These are phyloP conservation scores for Cryptosporidium canis DNA, from an alignment of 169 alveolate species.

Conservation along the genomic window DNA sequence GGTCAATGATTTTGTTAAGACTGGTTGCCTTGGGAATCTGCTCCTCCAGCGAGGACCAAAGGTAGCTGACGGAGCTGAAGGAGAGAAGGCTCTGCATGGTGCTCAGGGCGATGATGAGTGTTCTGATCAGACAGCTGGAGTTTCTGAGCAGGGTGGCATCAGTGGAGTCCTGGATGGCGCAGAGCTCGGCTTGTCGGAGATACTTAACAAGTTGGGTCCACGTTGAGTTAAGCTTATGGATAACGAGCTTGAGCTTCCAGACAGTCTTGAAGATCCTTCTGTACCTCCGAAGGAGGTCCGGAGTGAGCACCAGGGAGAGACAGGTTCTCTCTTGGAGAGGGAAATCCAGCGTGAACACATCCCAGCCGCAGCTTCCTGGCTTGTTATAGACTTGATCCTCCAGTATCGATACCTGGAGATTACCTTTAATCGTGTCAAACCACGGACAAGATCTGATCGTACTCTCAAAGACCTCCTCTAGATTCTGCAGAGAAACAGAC, in stretches of 20 bases:
- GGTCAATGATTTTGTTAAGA: not conserved
- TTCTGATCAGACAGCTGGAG: conserved; percentile 17
- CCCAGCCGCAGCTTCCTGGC: conserved; percentile 86
- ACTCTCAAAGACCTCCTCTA: conserved; percentile 1
- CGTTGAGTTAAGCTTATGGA: not conserved
- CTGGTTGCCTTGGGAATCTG: not conserved
- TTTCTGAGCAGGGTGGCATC: not conserved
- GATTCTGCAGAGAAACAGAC: conserved; percentile 12
- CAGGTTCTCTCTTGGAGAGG: conserved; percentile 59
- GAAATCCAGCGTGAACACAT: conserved; percentile 80
- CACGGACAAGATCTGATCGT: not conserved
- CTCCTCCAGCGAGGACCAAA: conserved; percentile 5
- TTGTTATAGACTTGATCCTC: not conserved
- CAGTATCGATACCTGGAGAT: not conserved
- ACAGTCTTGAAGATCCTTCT: not conserved
- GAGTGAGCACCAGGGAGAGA: not conserved
- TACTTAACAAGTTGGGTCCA: conserved; percentile 12
- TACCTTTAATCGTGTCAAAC: not conserved
- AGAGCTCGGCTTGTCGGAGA: conserved; percentile 11
- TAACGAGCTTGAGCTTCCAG: conserved; percentile 17
- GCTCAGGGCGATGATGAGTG: conserved; percentile 2
- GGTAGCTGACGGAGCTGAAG: conserved; percentile 16
- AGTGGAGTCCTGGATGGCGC: not conserved
- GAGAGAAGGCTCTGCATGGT: not conserved
- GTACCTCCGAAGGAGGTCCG: not conserved